These are phyloP conservation scores for Phalaenopsis hybrid DNA, from an alignment of 116 monocot genomes.

Conservation along the genomic window DNA sequence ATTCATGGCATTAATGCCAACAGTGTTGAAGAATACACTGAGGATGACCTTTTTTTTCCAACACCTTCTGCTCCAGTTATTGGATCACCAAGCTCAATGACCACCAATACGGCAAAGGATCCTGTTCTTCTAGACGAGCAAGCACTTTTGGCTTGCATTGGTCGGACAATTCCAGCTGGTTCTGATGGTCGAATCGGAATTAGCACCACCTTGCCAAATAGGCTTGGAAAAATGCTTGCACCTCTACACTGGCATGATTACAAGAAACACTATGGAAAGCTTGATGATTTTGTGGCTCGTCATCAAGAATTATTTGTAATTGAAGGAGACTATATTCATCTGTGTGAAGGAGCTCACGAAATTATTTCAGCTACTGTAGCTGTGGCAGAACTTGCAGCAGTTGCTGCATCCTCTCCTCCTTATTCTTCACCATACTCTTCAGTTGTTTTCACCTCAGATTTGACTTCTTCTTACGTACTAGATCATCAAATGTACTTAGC, in stretches of 20 bases:
- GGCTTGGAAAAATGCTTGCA: conserved; percentile 68
- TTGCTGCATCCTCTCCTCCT: conserved; percentile 52
- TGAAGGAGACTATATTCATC: conserved; percentile 81
- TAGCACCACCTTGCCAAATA: conserved; percentile 40
- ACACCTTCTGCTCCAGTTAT: conserved; percentile 19
- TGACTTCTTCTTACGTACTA: background rate
- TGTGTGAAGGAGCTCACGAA: conserved; percentile 93
- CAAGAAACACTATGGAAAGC: conserved; percentile 79
- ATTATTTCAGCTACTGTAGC: conserved; percentile 91
- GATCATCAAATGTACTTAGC: too few species aligned
- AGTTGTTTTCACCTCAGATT: too few species aligned
- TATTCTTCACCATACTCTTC: too few species aligned
- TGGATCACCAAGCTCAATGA: conserved; percentile 9
- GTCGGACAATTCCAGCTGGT: conserved; percentile 82
- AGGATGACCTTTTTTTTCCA: conserved; percentile 10
- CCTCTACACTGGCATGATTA: conserved; percentile 98
- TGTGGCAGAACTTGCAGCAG: conserved; percentile 89
- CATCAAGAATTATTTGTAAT: conserved; percentile 95
- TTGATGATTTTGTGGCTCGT: conserved; percentile 74
- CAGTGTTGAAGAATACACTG: conserved; percentile 25
- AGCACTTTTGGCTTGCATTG: conserved; percentile 87
- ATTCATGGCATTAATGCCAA: conserved; percentile 13
- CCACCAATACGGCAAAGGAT: conserved; percentile 22
- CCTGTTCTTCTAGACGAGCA: conserved; percentile 70
- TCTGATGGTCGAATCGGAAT: conserved; percentile 67